phyloP scores from a whole-genome alignment of 2,329 filamentous ascomycete genomes.

The Diplodia sapinea region DNA sequence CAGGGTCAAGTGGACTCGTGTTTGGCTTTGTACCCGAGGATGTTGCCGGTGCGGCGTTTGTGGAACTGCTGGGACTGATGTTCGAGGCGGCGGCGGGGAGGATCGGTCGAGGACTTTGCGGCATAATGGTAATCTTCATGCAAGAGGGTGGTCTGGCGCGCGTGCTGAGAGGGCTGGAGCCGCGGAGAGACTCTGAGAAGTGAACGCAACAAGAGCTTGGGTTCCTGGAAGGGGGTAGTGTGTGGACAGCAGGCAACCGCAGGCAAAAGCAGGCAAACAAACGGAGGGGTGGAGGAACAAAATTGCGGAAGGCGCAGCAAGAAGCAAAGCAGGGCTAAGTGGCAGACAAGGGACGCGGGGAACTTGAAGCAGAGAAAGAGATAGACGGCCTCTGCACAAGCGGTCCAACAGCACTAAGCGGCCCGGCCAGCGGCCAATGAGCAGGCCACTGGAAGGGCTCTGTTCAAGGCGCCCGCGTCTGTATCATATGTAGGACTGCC shows the following conservation, averaged over 20 bases:
- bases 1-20: background rate
- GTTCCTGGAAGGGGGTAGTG: background rate
- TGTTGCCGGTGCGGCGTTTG: background rate
- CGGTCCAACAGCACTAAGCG: conserved; percentile 8
- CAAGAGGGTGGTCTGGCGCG: background rate
- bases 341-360: conserved; percentile 19
- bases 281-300: conserved; percentile 16
- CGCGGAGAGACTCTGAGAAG: background rate
- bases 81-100: background rate
- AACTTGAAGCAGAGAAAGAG: background rate
- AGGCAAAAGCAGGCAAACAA: conserved; percentile 22
- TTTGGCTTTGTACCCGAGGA: background rate
- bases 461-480: conserved; percentile 13
- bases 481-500: conserved; percentile 28
- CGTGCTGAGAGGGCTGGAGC: background rate
- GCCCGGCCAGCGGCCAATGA: background rate
- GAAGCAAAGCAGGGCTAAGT: background rate
- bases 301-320: conserved; percentile 15
- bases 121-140: conserved; percentile 6
- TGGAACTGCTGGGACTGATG: conserved; percentile 13
- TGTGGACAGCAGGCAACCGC: conserved; percentile 9
- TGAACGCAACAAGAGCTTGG: background rate
- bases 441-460: background rate
- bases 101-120: conserved; percentile 17
- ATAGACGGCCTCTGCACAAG: conserved; percentile 10